Evolutionary conservation across 78 protist species (phyloP).

Genomic region (Guillardia theta): DNA sequence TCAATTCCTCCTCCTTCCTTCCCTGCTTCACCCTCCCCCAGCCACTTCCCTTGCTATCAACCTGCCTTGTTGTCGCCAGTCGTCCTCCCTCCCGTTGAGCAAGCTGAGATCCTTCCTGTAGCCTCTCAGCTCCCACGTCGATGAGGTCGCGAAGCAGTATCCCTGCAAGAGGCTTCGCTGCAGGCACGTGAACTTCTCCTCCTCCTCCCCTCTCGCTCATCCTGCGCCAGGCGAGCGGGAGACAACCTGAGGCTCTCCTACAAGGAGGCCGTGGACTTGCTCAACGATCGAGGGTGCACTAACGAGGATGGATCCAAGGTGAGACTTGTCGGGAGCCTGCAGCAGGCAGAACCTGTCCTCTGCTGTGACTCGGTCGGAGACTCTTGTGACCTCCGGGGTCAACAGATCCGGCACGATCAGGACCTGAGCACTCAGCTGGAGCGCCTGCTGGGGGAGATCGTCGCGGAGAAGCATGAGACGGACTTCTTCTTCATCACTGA

Average conservation of each 20-base stretch:
- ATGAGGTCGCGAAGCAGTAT: conserved; percentile 40
- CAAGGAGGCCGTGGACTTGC: conserved; percentile 43
- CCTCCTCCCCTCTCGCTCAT: neutral
- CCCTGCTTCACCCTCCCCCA: no score
- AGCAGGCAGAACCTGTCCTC: no score
- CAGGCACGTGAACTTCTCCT: neutral
- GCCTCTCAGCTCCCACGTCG: conserved; percentile 56
- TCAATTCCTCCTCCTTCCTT: no score
- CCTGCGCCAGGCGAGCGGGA: neutral
- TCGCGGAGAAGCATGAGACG: conserved; percentile 82
- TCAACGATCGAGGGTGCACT: neutral
- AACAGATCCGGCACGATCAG: neutral
- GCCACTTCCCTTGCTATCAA: no score
- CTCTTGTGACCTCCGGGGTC: conserved; percentile 39
- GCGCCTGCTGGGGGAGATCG: conserved; percentile 84
- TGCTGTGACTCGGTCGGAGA: neutral
- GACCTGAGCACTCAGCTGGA: conserved; percentile 79
- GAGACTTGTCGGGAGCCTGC: conserved; percentile 39
- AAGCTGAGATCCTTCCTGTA: conserved; percentile 78
- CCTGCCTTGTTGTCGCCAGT: no score
- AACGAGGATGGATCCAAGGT: neutral
- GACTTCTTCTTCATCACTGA: conserved; percentile 94
- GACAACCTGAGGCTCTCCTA: neutral
- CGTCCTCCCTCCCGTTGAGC: no score
- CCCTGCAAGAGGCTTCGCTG: neutral